These are phyloP conservation scores for Tricholoma hemisulphureum DNA, from an alignment of 768 basidiomycete genomes.

Conservation along the genomic window DNA sequence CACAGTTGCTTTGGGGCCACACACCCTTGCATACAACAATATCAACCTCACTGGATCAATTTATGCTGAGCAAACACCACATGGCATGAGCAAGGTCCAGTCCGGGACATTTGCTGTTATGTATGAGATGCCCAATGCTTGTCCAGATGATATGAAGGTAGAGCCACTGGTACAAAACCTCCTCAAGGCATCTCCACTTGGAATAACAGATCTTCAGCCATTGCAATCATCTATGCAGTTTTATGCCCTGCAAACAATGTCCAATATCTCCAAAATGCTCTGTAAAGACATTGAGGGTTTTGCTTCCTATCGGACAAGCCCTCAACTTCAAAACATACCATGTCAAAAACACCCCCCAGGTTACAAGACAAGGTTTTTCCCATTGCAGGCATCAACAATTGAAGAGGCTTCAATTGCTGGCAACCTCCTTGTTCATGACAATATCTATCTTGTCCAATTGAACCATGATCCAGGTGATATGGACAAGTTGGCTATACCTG, in stretches of 20 bases:
- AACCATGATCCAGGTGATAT: conserved; percentile 9
- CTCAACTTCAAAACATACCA: conserved; percentile 14
- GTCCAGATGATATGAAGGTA: background rate
- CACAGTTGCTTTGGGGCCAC: too few species aligned
- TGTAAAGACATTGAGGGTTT: background rate
- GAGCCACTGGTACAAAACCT: background rate
- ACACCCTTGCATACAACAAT: too few species aligned
- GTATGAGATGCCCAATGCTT: background rate
- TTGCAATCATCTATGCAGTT: background rate
- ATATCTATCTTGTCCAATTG: conserved; percentile 25
- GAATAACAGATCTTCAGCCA: background rate
- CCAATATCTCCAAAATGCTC: background rate
- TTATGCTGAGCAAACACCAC: background rate
- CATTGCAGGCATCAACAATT: conserved; percentile 23
- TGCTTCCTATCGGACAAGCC: background rate
- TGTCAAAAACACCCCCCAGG: conserved; percentile 19
- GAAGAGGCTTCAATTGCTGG: conserved; percentile 30
- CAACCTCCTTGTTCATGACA: conserved; percentile 26
- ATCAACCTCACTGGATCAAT: too few species aligned
- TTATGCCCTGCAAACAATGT: background rate
- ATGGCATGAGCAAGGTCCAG: background rate
- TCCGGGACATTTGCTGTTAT: background rate
- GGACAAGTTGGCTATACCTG: conserved; percentile 17
- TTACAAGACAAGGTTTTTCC: conserved; percentile 23
- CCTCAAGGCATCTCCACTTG: background rate